phyloP scores from a whole-genome alignment of 768 basidiomycete species.

The Tephrocybe sp. region DNA sequence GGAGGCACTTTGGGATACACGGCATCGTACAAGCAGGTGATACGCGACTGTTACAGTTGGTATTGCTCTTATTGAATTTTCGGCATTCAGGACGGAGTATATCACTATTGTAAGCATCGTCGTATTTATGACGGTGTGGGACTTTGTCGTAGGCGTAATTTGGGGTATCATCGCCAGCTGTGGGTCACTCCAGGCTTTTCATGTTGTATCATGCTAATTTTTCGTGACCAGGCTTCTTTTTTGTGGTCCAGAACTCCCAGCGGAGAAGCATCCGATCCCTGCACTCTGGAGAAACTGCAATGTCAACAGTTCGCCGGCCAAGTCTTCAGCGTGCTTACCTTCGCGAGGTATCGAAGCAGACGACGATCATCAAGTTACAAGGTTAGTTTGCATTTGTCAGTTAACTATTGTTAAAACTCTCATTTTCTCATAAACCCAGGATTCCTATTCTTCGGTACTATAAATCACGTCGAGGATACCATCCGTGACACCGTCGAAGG shows the following conservation, averaged over 20 bases:
- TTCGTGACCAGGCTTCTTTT: conserved; percentile 70
- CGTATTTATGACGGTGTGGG: conserved; percentile 90
- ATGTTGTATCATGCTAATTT: neutral
- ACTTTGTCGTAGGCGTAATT: conserved; percentile 91
- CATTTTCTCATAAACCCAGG: conserved; percentile 38
- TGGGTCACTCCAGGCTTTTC: conserved; percentile 30
- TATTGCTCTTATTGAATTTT: too few species aligned
- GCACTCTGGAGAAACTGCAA: conserved; percentile 77
- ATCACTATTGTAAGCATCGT: conserved; percentile 84
- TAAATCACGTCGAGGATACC: conserved; percentile 83
- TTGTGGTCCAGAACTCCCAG: conserved; percentile 94
- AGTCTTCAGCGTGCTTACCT: conserved; percentile 86
- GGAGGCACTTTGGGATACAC: conserved; percentile 95
- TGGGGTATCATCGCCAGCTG: conserved; percentile 93
- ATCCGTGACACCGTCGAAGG: conserved; percentile 74
- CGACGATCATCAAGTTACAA: conserved; percentile 83
- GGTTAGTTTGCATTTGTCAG: conserved; percentile 36
- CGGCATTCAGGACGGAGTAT: conserved; percentile 75
- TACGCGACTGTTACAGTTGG: too few species aligned
- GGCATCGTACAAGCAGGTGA: conserved; percentile 78
- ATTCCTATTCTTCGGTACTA: conserved; percentile 93
- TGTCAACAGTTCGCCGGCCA: conserved; percentile 90
- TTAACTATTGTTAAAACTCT: too few species aligned
- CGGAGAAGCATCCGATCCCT: conserved; percentile 79
- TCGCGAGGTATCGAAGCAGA: conserved; percentile 89